Evolutionary conservation across 768 basidiomycete genomes (phyloP).

Genomic region (Tubosaeta sp.): DNA sequence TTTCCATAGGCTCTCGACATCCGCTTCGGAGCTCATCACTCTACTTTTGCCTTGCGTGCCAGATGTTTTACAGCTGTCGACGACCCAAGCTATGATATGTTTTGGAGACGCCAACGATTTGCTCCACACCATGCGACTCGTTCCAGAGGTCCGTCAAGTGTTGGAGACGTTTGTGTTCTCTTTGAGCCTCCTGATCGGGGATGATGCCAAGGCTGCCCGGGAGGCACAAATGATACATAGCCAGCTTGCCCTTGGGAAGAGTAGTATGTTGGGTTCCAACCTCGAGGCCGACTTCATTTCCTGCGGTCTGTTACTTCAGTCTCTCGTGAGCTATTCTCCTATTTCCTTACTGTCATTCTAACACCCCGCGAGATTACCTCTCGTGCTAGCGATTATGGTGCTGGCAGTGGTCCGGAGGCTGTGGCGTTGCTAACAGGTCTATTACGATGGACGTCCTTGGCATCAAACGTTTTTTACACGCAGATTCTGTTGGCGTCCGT

Average conservation of each 20-base stretch:
- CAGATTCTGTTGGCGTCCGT: slow-evolving; percentile 64
- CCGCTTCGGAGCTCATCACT: slow-evolving; percentile 61
- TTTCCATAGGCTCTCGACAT: slow-evolving; percentile 53
- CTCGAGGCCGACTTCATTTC: slow-evolving; percentile 65
- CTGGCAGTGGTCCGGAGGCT: slow-evolving; percentile 51
- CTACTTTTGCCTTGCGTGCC: slow-evolving; percentile 58
- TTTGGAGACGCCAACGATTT: slow-evolving; percentile 50
- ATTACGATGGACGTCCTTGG: slow-evolving; percentile 61
- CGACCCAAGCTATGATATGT: slow-evolving; percentile 52
- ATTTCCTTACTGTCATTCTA: neutral
- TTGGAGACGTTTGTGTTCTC: slow-evolving; percentile 58
- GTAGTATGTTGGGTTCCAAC: slow-evolving; percentile 50
- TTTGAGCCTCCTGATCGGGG: slow-evolving; percentile 57
- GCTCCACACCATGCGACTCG: slow-evolving; percentile 49
- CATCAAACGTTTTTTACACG: slow-evolving; percentile 59
- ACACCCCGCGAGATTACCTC: slow-evolving; percentile 45
- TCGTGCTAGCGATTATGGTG: slow-evolving; percentile 58
- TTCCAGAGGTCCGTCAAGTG: slow-evolving; percentile 49
- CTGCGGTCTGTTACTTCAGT: slow-evolving; percentile 56
- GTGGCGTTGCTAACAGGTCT: slow-evolving; percentile 52
- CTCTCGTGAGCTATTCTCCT: slow-evolving; percentile 44
- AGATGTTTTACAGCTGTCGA: slow-evolving; percentile 59
- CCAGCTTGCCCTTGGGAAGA: slow-evolving; percentile 55
- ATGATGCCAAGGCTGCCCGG: slow-evolving; percentile 64
- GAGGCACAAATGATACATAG: slow-evolving; percentile 73